Conservation (phyloP, 345 rosid species). For the Ricinus communis region DNA sequence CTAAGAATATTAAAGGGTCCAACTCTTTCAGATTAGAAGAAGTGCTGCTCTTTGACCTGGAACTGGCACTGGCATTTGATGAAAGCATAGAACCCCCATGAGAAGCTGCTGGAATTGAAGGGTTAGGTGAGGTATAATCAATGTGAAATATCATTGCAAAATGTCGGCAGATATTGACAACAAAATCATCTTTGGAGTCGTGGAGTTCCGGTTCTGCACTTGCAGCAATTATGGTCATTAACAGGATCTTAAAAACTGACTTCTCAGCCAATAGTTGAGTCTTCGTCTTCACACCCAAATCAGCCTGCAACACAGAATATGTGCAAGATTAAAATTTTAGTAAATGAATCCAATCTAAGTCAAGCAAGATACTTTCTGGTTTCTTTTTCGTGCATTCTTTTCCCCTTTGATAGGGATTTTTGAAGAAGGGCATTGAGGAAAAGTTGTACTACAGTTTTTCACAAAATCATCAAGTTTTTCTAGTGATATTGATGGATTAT, state of each 20-base stretch:
- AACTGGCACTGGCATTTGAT: constrained; percentile 44
- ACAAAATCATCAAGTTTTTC: not conserved
- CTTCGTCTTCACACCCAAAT: constrained; percentile 97
- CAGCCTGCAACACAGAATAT: constrained; percentile 64
- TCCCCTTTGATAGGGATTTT: not conserved
- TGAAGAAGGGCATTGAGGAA: not conserved
- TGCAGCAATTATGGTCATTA: constrained; percentile 83
- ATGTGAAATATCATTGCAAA: constrained; percentile 88
- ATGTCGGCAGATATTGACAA: constrained; percentile 80
- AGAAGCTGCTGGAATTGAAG: constrained; percentile 47
- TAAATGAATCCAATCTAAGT: not conserved
- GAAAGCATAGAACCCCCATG: constrained; percentile 55
- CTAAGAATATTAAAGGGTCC: constrained; percentile 88
- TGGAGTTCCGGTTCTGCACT: constrained; percentile 75
- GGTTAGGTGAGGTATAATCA: constrained; percentile 54
- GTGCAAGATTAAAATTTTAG: not conserved
- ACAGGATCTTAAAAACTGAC: constrained; percentile 89
- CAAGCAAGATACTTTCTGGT: not conserved
- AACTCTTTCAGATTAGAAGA: constrained; percentile 77
- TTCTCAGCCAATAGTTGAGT: constrained; percentile 98
- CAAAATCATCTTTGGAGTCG: constrained; percentile 77
- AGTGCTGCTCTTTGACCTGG: constrained; percentile 59
- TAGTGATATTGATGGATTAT: not conserved
- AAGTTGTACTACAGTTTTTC: not conserved
- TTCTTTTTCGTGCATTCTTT: not conserved